Conservation (phyloP, 495 filamentous ascomycete species). For the Rhypophila decipiens region DNA sequence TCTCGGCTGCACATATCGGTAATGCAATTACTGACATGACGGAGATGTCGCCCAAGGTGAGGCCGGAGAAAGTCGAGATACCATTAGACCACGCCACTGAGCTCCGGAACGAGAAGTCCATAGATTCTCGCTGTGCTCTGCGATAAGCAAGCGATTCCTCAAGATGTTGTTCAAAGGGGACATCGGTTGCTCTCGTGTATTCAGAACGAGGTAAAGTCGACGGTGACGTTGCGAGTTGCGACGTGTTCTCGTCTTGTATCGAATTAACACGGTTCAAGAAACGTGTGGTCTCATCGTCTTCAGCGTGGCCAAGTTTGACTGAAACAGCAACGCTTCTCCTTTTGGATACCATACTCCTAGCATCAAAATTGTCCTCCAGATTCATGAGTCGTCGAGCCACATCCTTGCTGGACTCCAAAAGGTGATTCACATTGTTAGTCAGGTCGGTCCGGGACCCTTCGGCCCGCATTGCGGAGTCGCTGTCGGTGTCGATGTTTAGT, state of each 20-base stretch:
- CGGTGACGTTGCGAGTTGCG: too few species aligned
- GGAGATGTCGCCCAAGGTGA: conserved; percentile 15
- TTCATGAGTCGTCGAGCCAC: conserved; percentile 11
- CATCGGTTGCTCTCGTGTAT: background rate
- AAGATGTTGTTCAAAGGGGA: conserved; percentile 15
- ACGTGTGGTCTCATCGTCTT: background rate
- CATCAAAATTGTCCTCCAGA: conserved; percentile 11
- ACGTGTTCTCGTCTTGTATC: too few species aligned
- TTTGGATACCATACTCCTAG: background rate
- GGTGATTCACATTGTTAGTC: conserved; percentile 3
- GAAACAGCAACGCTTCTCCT: background rate
- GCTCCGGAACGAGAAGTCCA: conserved; percentile 18
- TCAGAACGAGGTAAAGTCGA: too few species aligned
- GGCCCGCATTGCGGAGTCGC: conserved; percentile 6
- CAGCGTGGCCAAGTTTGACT: background rate
- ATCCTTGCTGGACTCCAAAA: conserved; percentile 4
- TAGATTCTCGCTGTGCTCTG: conserved; percentile 10
- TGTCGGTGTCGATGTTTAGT: too few species aligned
- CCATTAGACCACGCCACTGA: conserved; percentile 10
- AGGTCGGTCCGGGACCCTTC: conserved; percentile 9
- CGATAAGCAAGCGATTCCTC: conserved; percentile 16
- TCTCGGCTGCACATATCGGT: conserved; percentile 12
- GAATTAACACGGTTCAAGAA: too few species aligned
- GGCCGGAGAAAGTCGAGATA: conserved; percentile 13
- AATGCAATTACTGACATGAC: conserved; percentile 15